phyloP scores from a whole-genome alignment of 495 filamentous ascomycete species.

The Tuber brumale region DNA sequence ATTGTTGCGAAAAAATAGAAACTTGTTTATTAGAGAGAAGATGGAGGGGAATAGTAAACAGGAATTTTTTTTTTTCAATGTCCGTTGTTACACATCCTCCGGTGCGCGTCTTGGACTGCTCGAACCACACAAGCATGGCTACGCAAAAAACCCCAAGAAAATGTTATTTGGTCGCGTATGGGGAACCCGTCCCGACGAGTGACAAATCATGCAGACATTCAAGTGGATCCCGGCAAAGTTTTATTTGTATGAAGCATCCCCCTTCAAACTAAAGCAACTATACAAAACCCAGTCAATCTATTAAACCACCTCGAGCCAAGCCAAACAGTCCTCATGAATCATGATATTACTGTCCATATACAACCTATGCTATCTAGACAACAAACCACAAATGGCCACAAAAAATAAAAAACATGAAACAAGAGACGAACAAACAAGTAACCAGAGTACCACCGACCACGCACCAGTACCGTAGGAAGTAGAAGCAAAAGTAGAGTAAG shows the following conservation, averaged over 20 bases:
- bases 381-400: slow-evolving; percentile 2
- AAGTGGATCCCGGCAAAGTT: neutral
- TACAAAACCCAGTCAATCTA: neutral
- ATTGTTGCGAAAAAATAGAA: too few relatives aligned
- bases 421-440: neutral
- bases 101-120: too few relatives aligned
- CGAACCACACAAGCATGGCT: too few relatives aligned
- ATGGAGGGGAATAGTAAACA: too few relatives aligned
- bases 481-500: neutral
- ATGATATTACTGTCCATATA: slow-evolving; percentile 6
- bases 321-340: slow-evolving; percentile 3
- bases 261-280: neutral
- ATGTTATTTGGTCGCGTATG: neutral
- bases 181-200: neutral
- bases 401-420: neutral
- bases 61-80: too few relatives aligned
- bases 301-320: neutral
- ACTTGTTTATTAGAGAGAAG: too few relatives aligned
- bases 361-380: slow-evolving; percentile 6
- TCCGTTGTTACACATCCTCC: too few relatives aligned
- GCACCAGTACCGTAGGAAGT: neutral
- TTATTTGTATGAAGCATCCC: neutral
- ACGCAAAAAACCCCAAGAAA: neutral
- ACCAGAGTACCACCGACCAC: slow-evolving; percentile 3
- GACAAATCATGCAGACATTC: neutral